These are phyloP conservation scores for Immersiporthe knoxdaviesiana DNA, from an alignment of 2,329 filamentous ascomycete species.

Conservation along the genomic window DNA sequence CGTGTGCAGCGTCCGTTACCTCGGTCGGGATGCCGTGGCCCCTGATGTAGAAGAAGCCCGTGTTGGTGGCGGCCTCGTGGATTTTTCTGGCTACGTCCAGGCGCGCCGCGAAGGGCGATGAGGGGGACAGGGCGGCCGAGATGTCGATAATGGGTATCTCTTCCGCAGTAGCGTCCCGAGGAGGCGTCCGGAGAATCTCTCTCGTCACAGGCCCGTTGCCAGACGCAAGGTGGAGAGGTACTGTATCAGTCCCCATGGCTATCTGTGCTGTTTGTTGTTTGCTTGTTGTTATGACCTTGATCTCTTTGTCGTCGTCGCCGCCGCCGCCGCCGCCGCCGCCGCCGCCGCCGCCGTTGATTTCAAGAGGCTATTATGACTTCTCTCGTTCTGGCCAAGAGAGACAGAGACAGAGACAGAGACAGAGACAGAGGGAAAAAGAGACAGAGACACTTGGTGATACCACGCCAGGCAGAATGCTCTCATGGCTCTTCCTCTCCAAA, in stretches of 20 bases:
- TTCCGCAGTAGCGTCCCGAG: slow-evolving; percentile 41
- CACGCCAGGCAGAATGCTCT: background rate
- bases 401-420: background rate
- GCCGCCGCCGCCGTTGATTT: no score
- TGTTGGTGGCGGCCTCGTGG: slow-evolving; percentile 50
- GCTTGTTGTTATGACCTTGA: background rate
- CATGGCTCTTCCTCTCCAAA: background rate
- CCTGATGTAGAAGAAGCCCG: slow-evolving; percentile 59
- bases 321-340: no score
- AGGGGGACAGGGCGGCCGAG: slow-evolving; percentile 41
- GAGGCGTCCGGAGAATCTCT: slow-evolving; percentile 40
- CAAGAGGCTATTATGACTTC: background rate
- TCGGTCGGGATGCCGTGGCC: slow-evolving; percentile 50
- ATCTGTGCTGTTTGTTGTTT: background rate
- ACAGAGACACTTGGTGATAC: background rate
- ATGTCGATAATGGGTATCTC: slow-evolving; percentile 61
- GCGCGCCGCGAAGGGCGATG: slow-evolving; percentile 19
- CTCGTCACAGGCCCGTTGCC: slow-evolving; percentile 44
- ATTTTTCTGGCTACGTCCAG: slow-evolving; percentile 30
- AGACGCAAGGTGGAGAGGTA: slow-evolving; percentile 41
- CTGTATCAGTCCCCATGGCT: slow-evolving; percentile 30
- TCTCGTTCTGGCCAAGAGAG: background rate
- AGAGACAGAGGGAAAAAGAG: no score
- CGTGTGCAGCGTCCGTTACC: slow-evolving; percentile 37
- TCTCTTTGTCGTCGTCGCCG: background rate